These are phyloP conservation scores for Lachnellula subtilissima DNA, from an alignment of 2,329 filamentous ascomycete species.

Conservation along the genomic window DNA sequence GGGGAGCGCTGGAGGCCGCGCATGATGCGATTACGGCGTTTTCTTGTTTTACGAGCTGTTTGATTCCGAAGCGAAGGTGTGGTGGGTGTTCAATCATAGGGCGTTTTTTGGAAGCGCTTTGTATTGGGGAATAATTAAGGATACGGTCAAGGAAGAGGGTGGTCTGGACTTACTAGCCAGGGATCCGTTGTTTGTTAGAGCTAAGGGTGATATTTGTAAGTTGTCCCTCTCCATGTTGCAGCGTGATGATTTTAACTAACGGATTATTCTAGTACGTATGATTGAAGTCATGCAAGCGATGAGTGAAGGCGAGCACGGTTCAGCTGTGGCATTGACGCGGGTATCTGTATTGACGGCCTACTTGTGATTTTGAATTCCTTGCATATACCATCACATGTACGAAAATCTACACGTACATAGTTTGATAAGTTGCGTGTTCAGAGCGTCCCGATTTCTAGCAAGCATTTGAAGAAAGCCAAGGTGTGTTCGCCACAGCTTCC, in stretches of 20 bases:
- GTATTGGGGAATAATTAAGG: slow-evolving; percentile 58
- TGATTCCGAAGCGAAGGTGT: slow-evolving; percentile 67
- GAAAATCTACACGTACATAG: neutral
- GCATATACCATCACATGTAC: slow-evolving; percentile 1
- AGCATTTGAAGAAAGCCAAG: neutral
- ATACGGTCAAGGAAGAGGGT: slow-evolving; percentile 43
- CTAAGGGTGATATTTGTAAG: slow-evolving; percentile 57
- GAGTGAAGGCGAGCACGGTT: slow-evolving; percentile 50
- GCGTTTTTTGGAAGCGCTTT: slow-evolving; percentile 71
- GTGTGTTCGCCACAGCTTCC: neutral
- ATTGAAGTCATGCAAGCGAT: slow-evolving; percentile 59
- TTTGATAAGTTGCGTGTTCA: neutral
- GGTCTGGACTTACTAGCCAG: slow-evolving; percentile 41
- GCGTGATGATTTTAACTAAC: neutral
- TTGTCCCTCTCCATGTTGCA: slow-evolving; percentile 11
- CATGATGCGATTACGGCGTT: slow-evolving; percentile 71
- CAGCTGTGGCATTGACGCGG: slow-evolving; percentile 54
- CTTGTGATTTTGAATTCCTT: slow-evolving; percentile 13
- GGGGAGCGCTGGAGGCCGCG: slow-evolving; percentile 68
- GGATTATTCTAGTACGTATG: slow-evolving; percentile 47
- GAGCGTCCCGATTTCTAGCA: neutral
- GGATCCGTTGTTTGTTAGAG: slow-evolving; percentile 57
- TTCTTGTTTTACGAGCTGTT: slow-evolving; percentile 68
- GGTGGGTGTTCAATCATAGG: slow-evolving; percentile 81
- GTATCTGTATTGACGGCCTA: slow-evolving; percentile 54